These are phyloP conservation scores for Dittrichia graveolens DNA, from an alignment of 129 eudicot species.

Conservation along the genomic window DNA sequence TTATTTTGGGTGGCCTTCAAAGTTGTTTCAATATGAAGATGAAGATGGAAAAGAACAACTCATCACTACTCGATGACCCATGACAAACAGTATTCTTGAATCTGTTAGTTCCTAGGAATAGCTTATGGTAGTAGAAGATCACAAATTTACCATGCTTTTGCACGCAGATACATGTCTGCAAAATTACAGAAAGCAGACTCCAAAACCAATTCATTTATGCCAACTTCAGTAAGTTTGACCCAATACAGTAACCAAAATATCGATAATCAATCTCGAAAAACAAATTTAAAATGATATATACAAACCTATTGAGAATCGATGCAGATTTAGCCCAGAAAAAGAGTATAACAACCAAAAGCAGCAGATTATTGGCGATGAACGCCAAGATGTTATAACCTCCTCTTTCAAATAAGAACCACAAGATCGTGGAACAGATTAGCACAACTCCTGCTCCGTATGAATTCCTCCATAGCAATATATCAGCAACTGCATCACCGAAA, in stretches of 20 bases:
- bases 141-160: too few species aligned
- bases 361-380: constrained; percentile 64
- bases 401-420: constrained; percentile 72
- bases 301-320: constrained; percentile 77
- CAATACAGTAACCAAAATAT: neutral
- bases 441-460: constrained; percentile 42
- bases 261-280: neutral
- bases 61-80: too few species aligned
- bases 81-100: too few species aligned
- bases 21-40: too few species aligned
- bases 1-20: too few species aligned
- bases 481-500: constrained; percentile 70
- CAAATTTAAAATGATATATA: neutral
- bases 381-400: constrained; percentile 71
- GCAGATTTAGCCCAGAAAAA: constrained; percentile 98
- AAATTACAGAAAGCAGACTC: too few species aligned
- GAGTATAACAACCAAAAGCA: constrained; percentile 76
- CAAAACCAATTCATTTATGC: too few species aligned
- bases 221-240: too few species aligned
- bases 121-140: too few species aligned
- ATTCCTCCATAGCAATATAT: constrained; percentile 78
- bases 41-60: too few species aligned
- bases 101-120: too few species aligned
- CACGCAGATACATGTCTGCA: too few species aligned
- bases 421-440: constrained; percentile 45